A percentile compares a stretch with the other conserved stretches of the same genome.
These are phyloP conservation scores for Cordyceps farinosa DNA, from an alignment of 2,329 filamentous ascomycete genomes.

Conservation along the genomic window DNA sequence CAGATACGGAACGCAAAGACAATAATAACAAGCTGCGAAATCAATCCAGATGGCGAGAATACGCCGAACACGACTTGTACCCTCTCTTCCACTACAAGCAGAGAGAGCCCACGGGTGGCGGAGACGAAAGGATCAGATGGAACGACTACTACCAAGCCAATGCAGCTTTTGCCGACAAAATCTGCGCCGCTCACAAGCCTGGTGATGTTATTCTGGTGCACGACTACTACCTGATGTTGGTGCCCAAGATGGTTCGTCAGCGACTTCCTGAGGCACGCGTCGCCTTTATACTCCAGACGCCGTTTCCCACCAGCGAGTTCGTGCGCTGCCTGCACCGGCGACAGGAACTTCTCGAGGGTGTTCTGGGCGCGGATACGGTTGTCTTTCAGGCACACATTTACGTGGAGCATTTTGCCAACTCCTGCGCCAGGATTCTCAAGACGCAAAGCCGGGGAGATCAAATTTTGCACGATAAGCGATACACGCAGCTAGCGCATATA, in stretches of 20 bases:
- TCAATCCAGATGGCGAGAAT: conserved; percentile 81
- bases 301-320: conserved; percentile 95
- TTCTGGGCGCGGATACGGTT: conserved; percentile 86
- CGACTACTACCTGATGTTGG: conserved; percentile 87
- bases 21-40: conserved; percentile 73
- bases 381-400: conserved; percentile 96
- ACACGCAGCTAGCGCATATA: conserved; percentile 87
- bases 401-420: conserved; percentile 89
- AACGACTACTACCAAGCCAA: conserved; percentile 91
- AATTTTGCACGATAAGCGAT: conserved; percentile 59
- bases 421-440: conserved; percentile 85
- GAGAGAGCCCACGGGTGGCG: conserved; percentile 81
- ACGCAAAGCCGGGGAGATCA: conserved; percentile 77
- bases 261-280: conserved; percentile 85
- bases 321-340: conserved; percentile 81
- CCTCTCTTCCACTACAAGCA: conserved; percentile 95
- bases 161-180: conserved; percentile 83
- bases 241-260: conserved; percentile 84
- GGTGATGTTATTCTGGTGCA: conserved; percentile 91
- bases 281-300: conserved; percentile 88
- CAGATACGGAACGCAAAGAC: conserved; percentile 63
- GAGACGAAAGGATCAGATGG: conserved; percentile 81
- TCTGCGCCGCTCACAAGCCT: conserved; percentile 82
- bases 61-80: conserved; percentile 87
- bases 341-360: conserved; percentile 85